Conservation (phyloP, 2,329 filamentous ascomycete species). For the Fusarium siculi region DNA sequence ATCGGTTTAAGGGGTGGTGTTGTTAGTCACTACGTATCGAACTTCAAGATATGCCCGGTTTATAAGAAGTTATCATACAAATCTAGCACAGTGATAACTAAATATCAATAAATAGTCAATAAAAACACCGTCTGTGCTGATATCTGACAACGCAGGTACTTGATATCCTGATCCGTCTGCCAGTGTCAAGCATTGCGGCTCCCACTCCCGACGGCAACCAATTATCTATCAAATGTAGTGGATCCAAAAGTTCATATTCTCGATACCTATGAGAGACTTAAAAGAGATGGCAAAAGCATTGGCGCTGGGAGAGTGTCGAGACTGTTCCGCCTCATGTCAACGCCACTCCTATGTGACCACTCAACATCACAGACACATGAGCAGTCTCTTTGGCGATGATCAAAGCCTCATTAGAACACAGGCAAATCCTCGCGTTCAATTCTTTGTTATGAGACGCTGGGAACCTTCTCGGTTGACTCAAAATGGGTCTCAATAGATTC, state of each 20-base stretch:
- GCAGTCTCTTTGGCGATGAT: background rate
- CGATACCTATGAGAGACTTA: background rate
- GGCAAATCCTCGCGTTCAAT: rapidly evolving
- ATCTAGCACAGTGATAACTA: rapidly evolving
- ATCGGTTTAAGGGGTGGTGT: background rate
- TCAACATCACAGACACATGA: conserved; percentile 6
- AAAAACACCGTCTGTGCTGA: background rate
- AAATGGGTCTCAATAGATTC: conserved; percentile 20
- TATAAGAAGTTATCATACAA: rapidly evolving
- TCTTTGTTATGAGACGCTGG: conserved; percentile 1
- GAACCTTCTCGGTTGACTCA: background rate
- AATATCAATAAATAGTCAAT: background rate
- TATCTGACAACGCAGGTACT: background rate
- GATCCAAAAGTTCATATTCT: background rate
- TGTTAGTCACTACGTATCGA: too few species aligned
- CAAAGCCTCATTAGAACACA: background rate
- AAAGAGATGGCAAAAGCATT: background rate
- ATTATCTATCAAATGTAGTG: background rate
- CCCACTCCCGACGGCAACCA: background rate
- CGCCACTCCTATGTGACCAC: background rate
- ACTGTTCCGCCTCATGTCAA: background rate
- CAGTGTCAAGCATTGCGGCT: conserved; percentile 18
- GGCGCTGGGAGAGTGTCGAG: background rate
- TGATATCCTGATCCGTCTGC: background rate
- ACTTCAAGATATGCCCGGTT: background rate